Conservation (phyloP, 1,284 basidiomycete species). For the Puccinia polysora region DNA sequence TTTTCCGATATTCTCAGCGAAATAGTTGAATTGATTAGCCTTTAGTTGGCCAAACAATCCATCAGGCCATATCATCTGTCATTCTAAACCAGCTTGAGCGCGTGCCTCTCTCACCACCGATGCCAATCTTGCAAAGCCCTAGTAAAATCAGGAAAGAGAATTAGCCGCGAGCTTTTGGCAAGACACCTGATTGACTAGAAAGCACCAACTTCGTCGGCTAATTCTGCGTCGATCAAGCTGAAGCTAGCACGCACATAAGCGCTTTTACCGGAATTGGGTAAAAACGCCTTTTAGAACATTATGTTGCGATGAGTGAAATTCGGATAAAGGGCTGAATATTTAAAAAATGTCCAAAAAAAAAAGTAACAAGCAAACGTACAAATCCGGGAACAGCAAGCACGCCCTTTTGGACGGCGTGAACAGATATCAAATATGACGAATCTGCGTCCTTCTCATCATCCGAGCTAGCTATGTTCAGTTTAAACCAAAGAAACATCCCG, state of each 20-base stretch:
- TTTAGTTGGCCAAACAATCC: too few species aligned
- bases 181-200: not conserved
- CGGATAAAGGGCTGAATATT: not conserved
- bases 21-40: too few species aligned
- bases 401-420: conserved; percentile 71
- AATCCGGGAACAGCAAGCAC: conserved; percentile 74
- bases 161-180: not conserved
- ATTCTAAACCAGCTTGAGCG: conserved; percentile 29
- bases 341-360: not conserved
- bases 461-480: conserved; percentile 45
- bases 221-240: conserved; percentile 65
- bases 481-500: conserved; percentile 58
- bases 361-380: conserved; percentile 53
- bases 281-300: conserved; percentile 56
- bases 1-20: too few species aligned
- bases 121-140: conserved; percentile 65
- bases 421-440: conserved; percentile 70
- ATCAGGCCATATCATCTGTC: too few species aligned
- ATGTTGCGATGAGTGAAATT: too few species aligned
- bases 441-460: conserved; percentile 59
- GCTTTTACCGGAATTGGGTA: conserved; percentile 65
- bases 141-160: not conserved
- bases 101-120: conserved; percentile 59
- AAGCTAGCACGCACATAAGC: conserved; percentile 75
- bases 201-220: conserved; percentile 60